phyloP scores from a whole-genome alignment of 208 protist genomes.

The Acanthamoeba royreba region DNA sequence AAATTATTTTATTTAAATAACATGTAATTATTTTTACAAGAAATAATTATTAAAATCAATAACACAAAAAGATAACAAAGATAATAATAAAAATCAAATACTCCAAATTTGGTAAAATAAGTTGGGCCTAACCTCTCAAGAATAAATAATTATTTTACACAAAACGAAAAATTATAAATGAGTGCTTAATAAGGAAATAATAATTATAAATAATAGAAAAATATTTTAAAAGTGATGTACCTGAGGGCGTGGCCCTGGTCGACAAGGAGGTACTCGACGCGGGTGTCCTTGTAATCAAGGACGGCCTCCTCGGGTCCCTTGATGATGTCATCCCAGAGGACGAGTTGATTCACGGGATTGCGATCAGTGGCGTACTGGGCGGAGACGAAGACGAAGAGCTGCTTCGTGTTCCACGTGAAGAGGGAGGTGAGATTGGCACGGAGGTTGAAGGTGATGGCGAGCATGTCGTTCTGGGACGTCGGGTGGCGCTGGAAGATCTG shows the following conservation, averaged over 20 bases:
- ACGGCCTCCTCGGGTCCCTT: background rate
- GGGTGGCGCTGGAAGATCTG: background rate
- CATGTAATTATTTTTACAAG: too few relatives aligned
- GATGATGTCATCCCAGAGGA: background rate
- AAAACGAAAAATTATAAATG: background rate
- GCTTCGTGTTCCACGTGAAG: conserved; percentile 9
- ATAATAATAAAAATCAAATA: background rate
- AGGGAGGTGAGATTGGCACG: background rate
- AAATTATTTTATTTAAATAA: too few relatives aligned
- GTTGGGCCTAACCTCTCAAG: too few relatives aligned
- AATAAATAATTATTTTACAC: background rate
- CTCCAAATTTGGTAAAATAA: background rate
- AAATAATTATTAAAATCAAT: too few relatives aligned
- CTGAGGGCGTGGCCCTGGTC: background rate
- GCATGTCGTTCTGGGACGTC: background rate
- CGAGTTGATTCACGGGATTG: background rate
- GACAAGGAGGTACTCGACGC: background rate
- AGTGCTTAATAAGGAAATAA: background rate
- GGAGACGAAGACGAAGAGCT: background rate
- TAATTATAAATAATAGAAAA: background rate
- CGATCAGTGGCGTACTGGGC: background rate
- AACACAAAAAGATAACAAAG: too few relatives aligned
- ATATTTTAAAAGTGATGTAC: background rate
- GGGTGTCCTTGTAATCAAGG: background rate
- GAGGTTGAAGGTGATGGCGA: background rate